Evolutionary conservation across 2,329 filamentous ascomycete genomes (phyloP).

Genomic region (Macrophomina pseudophaseolina): DNA sequence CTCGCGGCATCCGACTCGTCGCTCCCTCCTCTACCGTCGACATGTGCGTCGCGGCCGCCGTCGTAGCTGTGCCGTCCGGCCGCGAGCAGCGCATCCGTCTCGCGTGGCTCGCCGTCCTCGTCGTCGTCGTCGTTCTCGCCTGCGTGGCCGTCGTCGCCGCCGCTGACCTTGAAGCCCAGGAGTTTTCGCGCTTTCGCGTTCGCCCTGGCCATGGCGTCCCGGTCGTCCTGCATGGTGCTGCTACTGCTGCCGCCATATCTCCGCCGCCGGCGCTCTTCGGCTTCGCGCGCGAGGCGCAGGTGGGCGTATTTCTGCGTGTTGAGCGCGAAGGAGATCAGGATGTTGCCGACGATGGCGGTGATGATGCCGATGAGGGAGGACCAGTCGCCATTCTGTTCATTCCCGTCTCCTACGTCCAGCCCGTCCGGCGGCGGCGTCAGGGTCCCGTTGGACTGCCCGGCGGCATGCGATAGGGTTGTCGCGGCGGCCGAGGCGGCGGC

Average conservation of each 20-base stretch:
- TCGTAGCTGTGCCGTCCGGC: constrained; percentile 2
- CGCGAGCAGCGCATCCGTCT: constrained; percentile 19
- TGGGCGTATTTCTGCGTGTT: constrained; percentile 98
- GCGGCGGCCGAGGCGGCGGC: constrained; percentile 1
- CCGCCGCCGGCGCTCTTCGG: constrained; percentile 53
- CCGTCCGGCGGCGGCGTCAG: not conserved
- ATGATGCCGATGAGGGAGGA: constrained; percentile 94
- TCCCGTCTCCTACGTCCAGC: not conserved
- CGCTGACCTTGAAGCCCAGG: constrained; percentile 26
- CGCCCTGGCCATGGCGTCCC: constrained; percentile 9
- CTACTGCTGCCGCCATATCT: not conserved
- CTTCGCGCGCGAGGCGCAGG: constrained; percentile 77
- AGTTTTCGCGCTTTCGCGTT: constrained; percentile 22
- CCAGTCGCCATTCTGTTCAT: constrained; percentile 58
- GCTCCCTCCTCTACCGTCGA: not conserved
- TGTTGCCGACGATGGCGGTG: constrained; percentile 89
- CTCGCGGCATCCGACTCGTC: constrained; percentile 31
- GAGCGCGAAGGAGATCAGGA: constrained; percentile 91
- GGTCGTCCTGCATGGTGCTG: constrained; percentile 4
- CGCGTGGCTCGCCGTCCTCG: constrained; percentile 14
- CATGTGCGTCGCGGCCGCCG: not conserved
- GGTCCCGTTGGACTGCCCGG: not conserved
- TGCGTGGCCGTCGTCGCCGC: constrained; percentile 24
- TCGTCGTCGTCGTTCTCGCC: not conserved
- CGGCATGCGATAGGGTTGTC: not conserved